phyloP scores from a whole-genome alignment of 306 rosid genomes.

The Castanospermum australe region DNA sequence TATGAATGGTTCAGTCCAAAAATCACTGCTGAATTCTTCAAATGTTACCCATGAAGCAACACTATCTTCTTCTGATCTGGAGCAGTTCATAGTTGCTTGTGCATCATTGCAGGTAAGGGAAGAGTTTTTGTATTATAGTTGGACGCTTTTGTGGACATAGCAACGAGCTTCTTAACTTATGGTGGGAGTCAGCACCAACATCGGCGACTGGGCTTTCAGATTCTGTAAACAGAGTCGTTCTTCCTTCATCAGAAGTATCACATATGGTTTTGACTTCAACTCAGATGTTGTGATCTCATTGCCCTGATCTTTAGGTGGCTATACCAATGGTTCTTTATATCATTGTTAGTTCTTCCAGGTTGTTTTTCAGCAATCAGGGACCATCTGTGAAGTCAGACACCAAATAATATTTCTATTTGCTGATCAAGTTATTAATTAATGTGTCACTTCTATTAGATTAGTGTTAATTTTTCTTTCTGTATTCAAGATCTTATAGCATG shows the following conservation, averaged over 20 bases:
- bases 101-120: background rate
- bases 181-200: background rate
- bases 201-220: slow-evolving; percentile 1
- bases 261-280: background rate
- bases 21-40: slow-evolving; percentile 30
- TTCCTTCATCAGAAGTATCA: background rate
- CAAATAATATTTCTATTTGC: too few relatives aligned
- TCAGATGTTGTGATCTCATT: background rate
- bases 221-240: background rate
- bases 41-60: slow-evolving; percentile 6
- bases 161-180: slow-evolving; percentile 42
- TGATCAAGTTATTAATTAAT: too few relatives aligned
- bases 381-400: slow-evolving; percentile 44
- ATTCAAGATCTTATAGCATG: too few relatives aligned
- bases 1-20: slow-evolving; percentile 62
- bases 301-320: slow-evolving; percentile 46
- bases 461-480: too few relatives aligned
- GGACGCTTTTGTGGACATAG: slow-evolving; percentile 13
- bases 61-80: background rate
- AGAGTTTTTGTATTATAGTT: background rate
- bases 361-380: slow-evolving; percentile 54
- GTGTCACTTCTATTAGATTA: too few relatives aligned
- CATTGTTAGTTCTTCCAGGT: slow-evolving; percentile 72
- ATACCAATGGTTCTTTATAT: slow-evolving; percentile 73
- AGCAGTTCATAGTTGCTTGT: background rate